Base-by-base conservation (phyloP, 306 rosid species). In the Hylodesmum podocarpum region DNA sequence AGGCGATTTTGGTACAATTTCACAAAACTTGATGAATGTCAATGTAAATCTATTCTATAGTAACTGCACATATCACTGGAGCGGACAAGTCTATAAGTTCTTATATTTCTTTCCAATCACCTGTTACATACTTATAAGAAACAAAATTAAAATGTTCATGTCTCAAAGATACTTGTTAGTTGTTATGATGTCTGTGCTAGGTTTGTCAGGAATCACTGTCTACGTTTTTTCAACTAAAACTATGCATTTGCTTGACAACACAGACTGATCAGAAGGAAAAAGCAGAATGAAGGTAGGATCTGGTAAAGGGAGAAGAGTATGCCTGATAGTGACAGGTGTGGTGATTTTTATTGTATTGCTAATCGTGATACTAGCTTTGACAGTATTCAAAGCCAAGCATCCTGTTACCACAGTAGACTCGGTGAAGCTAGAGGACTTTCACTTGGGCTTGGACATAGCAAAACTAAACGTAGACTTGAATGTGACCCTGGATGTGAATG, bases 321-420 rank as follows among this genome's bases (percentile, higher is more conserved):
- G 89, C 37, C 24, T 94, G 12, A 57, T 61, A 2, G 59, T 72
- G 24, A 67, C 82, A 3, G 37, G 76, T 55, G 39, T 72, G 22
- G 8, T 75, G 14, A 13, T 85, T 25, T 70, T 73, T 3, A 31
- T 78, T 34, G 59, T 77, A 3, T 1, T 90, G 57, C 21, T 86
- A 3, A 39, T 80, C 3, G 75, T 90, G 53, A 84, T 92, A 57
- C 66, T 95, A 4, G 88, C 88, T 0, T 75, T 84, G 55, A 92
- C 97, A 1, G 96, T 90, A 18, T 92, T 95, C 97, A 95, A 95
- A 76, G 69, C 99, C 41, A 90, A 74, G 78, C 80, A 71, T 3
- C 93, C 97, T 0, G 34, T 77, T 15, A 87, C 14, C 50, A 50
- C 87, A 1, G 75, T 87, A 50, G 70, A 88, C 57, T 39, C 86